Evolutionary conservation across 129 eudicot species (phyloP).

Genomic region (Smallanthus sonchifolius): DNA sequence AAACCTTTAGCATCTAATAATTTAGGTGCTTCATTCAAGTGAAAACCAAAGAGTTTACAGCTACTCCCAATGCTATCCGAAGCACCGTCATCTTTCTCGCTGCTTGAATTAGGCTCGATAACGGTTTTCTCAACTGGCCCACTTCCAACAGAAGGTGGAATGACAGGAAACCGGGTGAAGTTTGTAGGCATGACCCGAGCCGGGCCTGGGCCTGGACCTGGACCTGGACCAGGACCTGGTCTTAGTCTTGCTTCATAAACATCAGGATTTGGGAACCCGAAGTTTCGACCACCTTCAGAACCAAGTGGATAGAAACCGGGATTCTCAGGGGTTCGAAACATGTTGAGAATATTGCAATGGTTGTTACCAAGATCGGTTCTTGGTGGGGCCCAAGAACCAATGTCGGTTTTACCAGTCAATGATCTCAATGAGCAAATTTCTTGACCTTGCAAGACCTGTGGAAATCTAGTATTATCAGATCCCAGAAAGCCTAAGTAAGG

Average conservation of each 20-base stretch:
- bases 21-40: conserved; percentile 49
- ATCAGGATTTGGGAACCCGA: conserved; percentile 35
- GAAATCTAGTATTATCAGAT: conserved; percentile 57
- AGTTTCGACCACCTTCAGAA: conserved; percentile 62
- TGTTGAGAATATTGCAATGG: conserved; percentile 43
- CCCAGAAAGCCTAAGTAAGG: conserved; percentile 72
- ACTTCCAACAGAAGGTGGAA: conserved; percentile 20
- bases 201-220: not conserved
- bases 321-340: conserved; percentile 37
- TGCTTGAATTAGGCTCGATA: conserved; percentile 33
- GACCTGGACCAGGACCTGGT: conserved; percentile 13
- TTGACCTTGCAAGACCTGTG: conserved; percentile 99
- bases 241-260: conserved; percentile 28
- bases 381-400: conserved; percentile 39
- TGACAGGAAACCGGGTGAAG: conserved; percentile 31
- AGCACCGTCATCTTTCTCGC: conserved; percentile 39
- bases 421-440: conserved; percentile 89
- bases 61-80: conserved; percentile 41
- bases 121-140: conserved; percentile 22
- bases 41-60: conserved; percentile 73
- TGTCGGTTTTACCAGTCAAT: conserved; percentile 41
- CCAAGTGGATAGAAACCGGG: conserved; percentile 46
- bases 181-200: conserved; percentile 24
- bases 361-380: conserved; percentile 33
- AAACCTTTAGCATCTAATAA: conserved; percentile 41